phyloP scores from a whole-genome alignment of 2,329 filamentous ascomycete genomes.

The Blastomyces parvus region DNA sequence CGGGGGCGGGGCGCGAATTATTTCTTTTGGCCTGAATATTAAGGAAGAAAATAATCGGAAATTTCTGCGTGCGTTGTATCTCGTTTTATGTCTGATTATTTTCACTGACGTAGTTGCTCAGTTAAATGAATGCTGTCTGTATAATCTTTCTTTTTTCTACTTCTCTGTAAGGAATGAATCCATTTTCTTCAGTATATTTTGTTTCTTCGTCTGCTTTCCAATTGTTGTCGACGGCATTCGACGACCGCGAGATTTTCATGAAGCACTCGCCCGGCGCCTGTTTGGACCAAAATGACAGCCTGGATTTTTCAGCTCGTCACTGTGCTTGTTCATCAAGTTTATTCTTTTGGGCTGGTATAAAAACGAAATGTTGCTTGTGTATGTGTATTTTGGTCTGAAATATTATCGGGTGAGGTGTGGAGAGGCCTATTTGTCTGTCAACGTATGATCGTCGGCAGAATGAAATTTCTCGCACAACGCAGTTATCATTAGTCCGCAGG shows the following conservation, averaged over 20 bases:
- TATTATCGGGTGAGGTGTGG: too few species aligned
- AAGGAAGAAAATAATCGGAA: neutral
- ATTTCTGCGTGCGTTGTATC: neutral
- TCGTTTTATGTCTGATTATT: neutral
- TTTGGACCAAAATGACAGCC: neutral
- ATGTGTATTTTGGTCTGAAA: neutral
- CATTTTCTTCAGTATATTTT: neutral
- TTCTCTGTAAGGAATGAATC: neutral
- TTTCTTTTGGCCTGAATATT: neutral
- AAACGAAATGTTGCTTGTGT: neutral
- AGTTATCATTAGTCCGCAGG: neutral
- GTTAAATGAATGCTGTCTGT: neutral
- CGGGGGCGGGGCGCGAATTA: neutral
- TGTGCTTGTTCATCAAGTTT: neutral
- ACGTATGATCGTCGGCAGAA: neutral
- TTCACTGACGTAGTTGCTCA: neutral
- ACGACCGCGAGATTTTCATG: neutral
- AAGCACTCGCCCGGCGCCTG: neutral
- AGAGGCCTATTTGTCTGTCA: too few species aligned
- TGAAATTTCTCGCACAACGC: neutral
- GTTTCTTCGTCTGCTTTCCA: neutral
- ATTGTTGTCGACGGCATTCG: neutral
- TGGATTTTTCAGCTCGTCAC: neutral
- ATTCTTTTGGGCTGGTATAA: neutral
- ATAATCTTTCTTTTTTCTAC: neutral